Evolutionary conservation across 1,139 yeast species (phyloP), one percentile per base, ranked within the genome.

Genomic region (Candida glucosophila): DNA sequence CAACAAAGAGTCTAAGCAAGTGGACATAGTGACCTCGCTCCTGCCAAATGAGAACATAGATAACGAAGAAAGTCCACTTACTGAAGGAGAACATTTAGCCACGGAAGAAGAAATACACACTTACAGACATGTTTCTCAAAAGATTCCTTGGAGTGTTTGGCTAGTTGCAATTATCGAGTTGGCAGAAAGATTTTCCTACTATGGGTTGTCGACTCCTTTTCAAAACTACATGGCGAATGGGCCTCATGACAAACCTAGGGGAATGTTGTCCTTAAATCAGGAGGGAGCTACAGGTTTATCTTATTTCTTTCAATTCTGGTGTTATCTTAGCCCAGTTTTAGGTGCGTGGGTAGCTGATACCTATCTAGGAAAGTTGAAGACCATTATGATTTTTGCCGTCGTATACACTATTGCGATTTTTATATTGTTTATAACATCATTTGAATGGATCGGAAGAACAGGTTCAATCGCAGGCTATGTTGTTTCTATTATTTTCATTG

Each of bases 111-210:
- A 63, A 37, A 32, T 60, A 36, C 55, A 50, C 30, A 52, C 53
- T 15, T 54, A 63, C 34, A 51, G 65, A 44, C 67, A 60, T 36
- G 61, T 63, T 15, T 43, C 63, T 12, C 67, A 58, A 29, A 35
- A 32, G 12, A 59, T 63, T 29, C 70, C 70, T 15, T 22, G 49
- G 15, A 45, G 60, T 24, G 75, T 82, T 39, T 82, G 81, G 75
- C 62, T 78, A 31, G 81, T 82, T 27, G 86, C 90, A 18, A 37
- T 80, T 26, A 82, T 82, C 21, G 94, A 82, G 52, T 70, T 82
- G 37, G 74, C 88, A 22, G 94, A 82, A 53, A 70, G 94, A 41
- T 82, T 82, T 49, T 67, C 90, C n/a, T 82, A 76, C 61, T 82
- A 81, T 43, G 92, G 93, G 44, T 60, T 80, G 31, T 65, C 77